A percentile compares a stretch with the other conserved stretches of the same genome.
These are phyloP conservation scores for Capsicum baccatum DNA, from an alignment of 257 asterid species.

Conservation along the genomic window DNA sequence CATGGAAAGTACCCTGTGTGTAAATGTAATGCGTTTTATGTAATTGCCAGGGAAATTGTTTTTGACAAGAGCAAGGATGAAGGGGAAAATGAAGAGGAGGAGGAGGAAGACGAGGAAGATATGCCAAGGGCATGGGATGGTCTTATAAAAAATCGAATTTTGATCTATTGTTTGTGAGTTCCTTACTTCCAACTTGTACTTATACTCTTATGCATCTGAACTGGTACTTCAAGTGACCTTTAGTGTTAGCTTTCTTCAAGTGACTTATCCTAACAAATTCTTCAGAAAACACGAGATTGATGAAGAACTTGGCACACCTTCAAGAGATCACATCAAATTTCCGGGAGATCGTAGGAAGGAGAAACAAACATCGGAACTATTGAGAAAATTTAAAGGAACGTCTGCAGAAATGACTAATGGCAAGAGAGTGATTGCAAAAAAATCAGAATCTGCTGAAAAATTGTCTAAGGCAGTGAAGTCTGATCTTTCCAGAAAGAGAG, in stretches of 20 bases:
- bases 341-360: slow-evolving; percentile 54
- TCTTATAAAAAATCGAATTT: slow-evolving; percentile 68
- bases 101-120: slow-evolving; percentile 38
- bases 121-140: slow-evolving; percentile 85
- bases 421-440: slow-evolving; percentile 43
- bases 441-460: slow-evolving; percentile 44
- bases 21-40: slow-evolving; percentile 25
- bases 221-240: background rate
- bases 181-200: slow-evolving; percentile 1
- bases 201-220: slow-evolving; percentile 17
- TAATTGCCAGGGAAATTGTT: slow-evolving; percentile 59
- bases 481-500: slow-evolving; percentile 49
- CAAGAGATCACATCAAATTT: slow-evolving; percentile 72
- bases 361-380: slow-evolving; percentile 33
- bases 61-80: slow-evolving; percentile 33
- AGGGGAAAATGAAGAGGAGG: background rate
- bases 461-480: slow-evolving; percentile 38
- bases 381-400: slow-evolving; percentile 36
- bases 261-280: slow-evolving; percentile 6
- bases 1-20: slow-evolving; percentile 21
- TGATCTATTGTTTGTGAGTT: slow-evolving; percentile 91
- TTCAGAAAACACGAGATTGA: slow-evolving; percentile 73
- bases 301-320: slow-evolving; percentile 56
- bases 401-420: slow-evolving; percentile 38
- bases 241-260: background rate